Percentiles rank a stretch among this genome's conserved stretches.
Evolutionary conservation across 257 asterid species (phyloP).

Genomic region (Fraxinus pennsylvanica): DNA sequence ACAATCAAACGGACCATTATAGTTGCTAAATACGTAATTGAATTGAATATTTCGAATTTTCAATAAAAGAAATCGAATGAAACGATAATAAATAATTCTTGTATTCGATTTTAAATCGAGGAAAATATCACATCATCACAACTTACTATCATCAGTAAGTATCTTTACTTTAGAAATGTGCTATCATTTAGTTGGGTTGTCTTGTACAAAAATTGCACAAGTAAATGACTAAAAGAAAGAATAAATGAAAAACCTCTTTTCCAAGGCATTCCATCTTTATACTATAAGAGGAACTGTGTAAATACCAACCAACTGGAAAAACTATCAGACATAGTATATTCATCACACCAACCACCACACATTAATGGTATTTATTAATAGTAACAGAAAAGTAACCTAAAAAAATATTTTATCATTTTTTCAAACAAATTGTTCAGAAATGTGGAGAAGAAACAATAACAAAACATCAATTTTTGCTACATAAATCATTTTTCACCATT

Average conservation of each 20-base stretch:
- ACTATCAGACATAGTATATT: conserved; percentile 8
- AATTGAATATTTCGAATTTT: too few species aligned
- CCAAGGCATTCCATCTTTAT: conserved; percentile 20
- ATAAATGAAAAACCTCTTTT: conserved; percentile 9
- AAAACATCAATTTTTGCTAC: neutral
- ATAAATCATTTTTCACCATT: neutral
- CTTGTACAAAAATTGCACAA: conserved; percentile 10
- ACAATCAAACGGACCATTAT: too few species aligned
- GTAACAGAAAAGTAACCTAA: conserved; percentile 2
- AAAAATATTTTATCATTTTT: conserved; percentile 10
- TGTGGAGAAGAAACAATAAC: neutral
- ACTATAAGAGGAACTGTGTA: conserved; percentile 9
- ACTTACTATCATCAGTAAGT: neutral
- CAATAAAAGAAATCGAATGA: too few species aligned
- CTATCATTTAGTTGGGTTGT: neutral
- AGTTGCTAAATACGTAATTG: too few species aligned
- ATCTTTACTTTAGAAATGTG: neutral
- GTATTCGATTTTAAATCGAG: neutral
- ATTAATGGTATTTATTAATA: conserved; percentile 24
- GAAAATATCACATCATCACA: neutral
- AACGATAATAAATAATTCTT: neutral
- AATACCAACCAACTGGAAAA: conserved; percentile 14
- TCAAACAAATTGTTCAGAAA: neutral
- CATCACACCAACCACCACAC: conserved; percentile 46
- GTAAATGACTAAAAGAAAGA: conserved; percentile 13